Percentiles rank a stretch among this genome's conserved stretches.
Evolutionary conservation across 2,329 filamentous ascomycete species (phyloP).

Genomic region (Dothiorella sarmentorum): DNA sequence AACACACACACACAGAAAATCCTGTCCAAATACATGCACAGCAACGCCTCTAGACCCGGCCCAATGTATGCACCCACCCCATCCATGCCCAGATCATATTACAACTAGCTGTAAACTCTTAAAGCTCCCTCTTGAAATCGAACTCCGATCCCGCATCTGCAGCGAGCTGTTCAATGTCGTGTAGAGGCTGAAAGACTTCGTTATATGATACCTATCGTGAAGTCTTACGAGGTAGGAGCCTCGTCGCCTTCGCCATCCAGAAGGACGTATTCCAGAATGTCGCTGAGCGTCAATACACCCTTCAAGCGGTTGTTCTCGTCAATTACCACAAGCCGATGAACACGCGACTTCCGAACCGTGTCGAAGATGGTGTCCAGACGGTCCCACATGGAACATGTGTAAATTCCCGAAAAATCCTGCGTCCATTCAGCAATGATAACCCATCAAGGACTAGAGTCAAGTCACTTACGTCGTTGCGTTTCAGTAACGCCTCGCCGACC

Average conservation of each 20-base stretch:
- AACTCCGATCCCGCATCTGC: not conserved
- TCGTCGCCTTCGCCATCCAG: constrained; percentile 68
- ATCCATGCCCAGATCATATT: not conserved
- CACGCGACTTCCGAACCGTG: constrained; percentile 89
- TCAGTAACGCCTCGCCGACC: constrained; percentile 85
- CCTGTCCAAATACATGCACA: constrained; percentile 8
- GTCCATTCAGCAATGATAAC: constrained; percentile 24
- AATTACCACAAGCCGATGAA: constrained; percentile 89
- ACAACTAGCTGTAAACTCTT: constrained; percentile 3
- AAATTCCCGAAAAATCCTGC: constrained; percentile 89
- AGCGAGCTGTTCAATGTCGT: not conserved
- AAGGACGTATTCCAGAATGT: constrained; percentile 93
- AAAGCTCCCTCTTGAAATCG: not conserved
- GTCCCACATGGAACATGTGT: constrained; percentile 89
- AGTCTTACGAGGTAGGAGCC: not conserved
- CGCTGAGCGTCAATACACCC: constrained; percentile 88
- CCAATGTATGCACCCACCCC: constrained; percentile 6
- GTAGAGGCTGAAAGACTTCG: not conserved
- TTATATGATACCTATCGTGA: not conserved
- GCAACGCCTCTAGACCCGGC: constrained; percentile 12
- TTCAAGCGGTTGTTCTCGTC: constrained; percentile 83
- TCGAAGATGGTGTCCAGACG: constrained; percentile 94
- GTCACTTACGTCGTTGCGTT: constrained; percentile 65
- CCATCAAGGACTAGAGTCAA: not conserved
- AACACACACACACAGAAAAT: not conserved